Conservation (phyloP, 768 basidiomycete species). For the Lyophyllum atratum region DNA sequence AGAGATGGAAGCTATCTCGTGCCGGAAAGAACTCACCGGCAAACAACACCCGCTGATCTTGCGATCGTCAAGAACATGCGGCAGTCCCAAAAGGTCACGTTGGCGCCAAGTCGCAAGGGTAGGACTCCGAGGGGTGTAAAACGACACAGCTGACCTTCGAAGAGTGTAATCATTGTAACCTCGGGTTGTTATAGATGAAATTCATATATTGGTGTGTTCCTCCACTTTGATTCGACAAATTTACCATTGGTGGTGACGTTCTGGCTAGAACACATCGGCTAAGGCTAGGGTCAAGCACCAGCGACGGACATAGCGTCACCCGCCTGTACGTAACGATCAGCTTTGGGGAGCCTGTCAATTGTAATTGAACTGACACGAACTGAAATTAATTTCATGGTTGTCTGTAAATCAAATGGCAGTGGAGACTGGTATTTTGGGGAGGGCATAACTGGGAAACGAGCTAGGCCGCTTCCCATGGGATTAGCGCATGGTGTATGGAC, state of each 20-base stretch:
- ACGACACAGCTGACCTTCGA: slow-evolving; percentile 7
- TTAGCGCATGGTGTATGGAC: background rate
- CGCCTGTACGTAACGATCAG: background rate
- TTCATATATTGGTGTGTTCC: too few relatives aligned
- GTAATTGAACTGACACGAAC: too few relatives aligned
- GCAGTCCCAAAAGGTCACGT: slow-evolving; percentile 9
- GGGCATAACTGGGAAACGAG: too few relatives aligned
- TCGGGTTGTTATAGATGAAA: background rate
- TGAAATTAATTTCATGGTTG: too few relatives aligned
- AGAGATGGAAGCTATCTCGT: slow-evolving; percentile 2
- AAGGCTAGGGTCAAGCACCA: background rate
- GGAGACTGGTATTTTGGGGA: too few relatives aligned
- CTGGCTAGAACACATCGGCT: too few relatives aligned
- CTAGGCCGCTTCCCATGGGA: background rate
- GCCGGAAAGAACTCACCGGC: slow-evolving; percentile 8
- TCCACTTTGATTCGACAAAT: background rate
- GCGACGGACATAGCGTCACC: background rate
- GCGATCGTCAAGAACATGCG: slow-evolving; percentile 3
- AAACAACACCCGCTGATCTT: slow-evolving; percentile 9
- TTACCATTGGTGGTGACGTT: background rate
- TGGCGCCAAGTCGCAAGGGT: slow-evolving; percentile 3
- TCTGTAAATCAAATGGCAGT: too few relatives aligned
- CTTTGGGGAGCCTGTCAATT: background rate
- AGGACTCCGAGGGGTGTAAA: background rate
- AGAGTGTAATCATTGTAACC: background rate